Conservation (phyloP, 495 filamentous ascomycete genomes). For the Neurospora sp. region DNA sequence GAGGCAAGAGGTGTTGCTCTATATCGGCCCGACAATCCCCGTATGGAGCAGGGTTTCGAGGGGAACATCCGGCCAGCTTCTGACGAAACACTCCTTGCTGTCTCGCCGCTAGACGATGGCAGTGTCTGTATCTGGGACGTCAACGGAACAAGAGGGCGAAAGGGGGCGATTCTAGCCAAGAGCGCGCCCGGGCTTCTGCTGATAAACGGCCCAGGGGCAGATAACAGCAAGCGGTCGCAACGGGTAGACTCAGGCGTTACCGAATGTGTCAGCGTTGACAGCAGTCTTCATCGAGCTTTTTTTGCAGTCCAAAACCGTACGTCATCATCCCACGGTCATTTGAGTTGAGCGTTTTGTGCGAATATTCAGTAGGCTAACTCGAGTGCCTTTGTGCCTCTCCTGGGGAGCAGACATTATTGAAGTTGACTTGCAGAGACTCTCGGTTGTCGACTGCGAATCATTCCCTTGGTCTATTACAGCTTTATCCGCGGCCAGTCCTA, state of each 20-base stretch:
- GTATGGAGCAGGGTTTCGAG: slow-evolving; percentile 28
- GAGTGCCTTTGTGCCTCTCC: background rate
- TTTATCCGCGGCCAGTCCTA: slow-evolving; percentile 63
- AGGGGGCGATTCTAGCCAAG: slow-evolving; percentile 54
- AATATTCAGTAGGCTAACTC: background rate
- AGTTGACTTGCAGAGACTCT: slow-evolving; percentile 71
- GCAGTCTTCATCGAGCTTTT: slow-evolving; percentile 55
- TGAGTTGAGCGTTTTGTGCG: background rate
- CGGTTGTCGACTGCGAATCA: slow-evolving; percentile 56
- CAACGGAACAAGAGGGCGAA: slow-evolving; percentile 45
- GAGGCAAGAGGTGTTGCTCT: slow-evolving; percentile 60
- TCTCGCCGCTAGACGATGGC: slow-evolving; percentile 77
- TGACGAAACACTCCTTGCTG: slow-evolving; percentile 42
- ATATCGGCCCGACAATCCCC: slow-evolving; percentile 36
- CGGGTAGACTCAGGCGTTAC: slow-evolving; percentile 57
- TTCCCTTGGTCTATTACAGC: slow-evolving; percentile 80
- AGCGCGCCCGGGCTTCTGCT: slow-evolving; percentile 57
- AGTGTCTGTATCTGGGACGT: slow-evolving; percentile 81
- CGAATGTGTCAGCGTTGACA: slow-evolving; percentile 78
- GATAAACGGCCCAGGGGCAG: slow-evolving; percentile 34
- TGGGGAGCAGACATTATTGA: slow-evolving; percentile 51
- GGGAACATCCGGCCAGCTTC: background rate
- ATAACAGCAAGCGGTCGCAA: slow-evolving; percentile 30
- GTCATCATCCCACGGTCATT: slow-evolving; percentile 12
- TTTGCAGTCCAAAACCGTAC: slow-evolving; percentile 63